Conservation (phyloP, 2,329 filamentous ascomycete genomes). For the Aspergillus nomiae region DNA sequence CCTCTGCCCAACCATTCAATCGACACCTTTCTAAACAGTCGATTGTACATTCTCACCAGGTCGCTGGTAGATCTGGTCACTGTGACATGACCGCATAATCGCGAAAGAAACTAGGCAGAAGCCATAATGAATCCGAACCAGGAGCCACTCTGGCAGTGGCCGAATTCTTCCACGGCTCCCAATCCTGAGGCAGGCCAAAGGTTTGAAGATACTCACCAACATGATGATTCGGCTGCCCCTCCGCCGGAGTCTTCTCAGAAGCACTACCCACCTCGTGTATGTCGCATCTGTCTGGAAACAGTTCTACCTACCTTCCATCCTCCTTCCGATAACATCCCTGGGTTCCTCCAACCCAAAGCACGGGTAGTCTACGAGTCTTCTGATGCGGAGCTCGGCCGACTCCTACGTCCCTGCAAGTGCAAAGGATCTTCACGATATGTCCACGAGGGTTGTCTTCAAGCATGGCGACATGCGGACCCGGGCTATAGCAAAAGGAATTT, state of each 20-base stretch:
- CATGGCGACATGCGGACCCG: constrained; percentile 78
- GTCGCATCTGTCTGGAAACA: constrained; percentile 85
- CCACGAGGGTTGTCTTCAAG: constrained; percentile 83
- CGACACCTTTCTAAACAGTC: neutral
- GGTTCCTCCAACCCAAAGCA: constrained; percentile 58
- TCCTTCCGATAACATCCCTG: constrained; percentile 56
- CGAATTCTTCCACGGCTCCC: constrained; percentile 13
- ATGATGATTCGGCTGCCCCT: constrained; percentile 16
- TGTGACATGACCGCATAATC: constrained; percentile 14
- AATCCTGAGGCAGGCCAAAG: constrained; percentile 11
- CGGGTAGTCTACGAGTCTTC: constrained; percentile 72
- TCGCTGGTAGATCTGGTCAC: constrained; percentile 18
- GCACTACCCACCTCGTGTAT: constrained; percentile 72
- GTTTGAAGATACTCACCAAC: constrained; percentile 14
- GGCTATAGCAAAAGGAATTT: constrained; percentile 67
- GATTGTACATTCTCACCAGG: constrained; percentile 10
- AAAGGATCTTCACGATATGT: constrained; percentile 92
- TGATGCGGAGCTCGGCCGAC: constrained; percentile 70
- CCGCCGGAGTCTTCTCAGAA: constrained; percentile 33
- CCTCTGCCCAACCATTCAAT: neutral
- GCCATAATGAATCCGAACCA: constrained; percentile 22
- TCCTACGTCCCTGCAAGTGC: constrained; percentile 90
- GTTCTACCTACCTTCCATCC: constrained; percentile 63
- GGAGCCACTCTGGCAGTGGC: constrained; percentile 31
- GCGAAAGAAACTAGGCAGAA: neutral